Base-by-base conservation (phyloP, 345 rosid genomes). In the Syzygium aromaticum region DNA sequence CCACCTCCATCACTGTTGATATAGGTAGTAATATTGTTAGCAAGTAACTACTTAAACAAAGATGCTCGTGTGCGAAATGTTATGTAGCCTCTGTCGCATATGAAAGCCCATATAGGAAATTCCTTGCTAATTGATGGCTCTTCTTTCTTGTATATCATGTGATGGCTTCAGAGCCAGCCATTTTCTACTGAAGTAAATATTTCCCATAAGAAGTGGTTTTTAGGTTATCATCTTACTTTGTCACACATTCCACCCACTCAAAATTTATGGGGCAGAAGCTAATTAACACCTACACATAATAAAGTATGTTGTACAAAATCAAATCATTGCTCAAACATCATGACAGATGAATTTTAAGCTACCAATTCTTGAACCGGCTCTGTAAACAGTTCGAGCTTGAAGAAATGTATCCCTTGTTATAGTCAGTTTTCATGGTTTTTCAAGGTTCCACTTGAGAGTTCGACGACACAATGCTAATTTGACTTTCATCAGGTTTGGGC, bases 401-500 rank as follows among this genome's bases (percentile, higher is more conserved):
- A 73, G 80, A 73, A 73, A 73, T 33, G 27, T 5, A 38, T 38
- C 49, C 80, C 49, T 38, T 38, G 49, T 19, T 73, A 73, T 40
- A 73, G 80, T 33, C 80, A 19, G 80, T 73, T 38, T 73, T 73
- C 80, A 19, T 17, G 49, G 49, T 73, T 38, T 73, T 33, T 73
- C 49, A 11, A 33, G 49, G 49, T 73, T 33, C 80, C 80, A 19
- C 80, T 38, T 38, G 14, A 73, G 80, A 73, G 49, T 73, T 73
- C 38, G 25, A 73, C 25, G 43, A 40, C 49, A 73, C 21, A 38
- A 73, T 33, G 19, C 43, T 73, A 49, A 33, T 73, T 73, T 73
- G 80, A 73, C 80, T 33, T 73, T 73, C 23, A 19, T 91, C 96
- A 97, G 99, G 94, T 97, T 88, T 87, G 90, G 93, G 87, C 88